These are phyloP conservation scores for Brassica hybrid DNA, from an alignment of 441 rosid species.

Conservation along the genomic window DNA sequence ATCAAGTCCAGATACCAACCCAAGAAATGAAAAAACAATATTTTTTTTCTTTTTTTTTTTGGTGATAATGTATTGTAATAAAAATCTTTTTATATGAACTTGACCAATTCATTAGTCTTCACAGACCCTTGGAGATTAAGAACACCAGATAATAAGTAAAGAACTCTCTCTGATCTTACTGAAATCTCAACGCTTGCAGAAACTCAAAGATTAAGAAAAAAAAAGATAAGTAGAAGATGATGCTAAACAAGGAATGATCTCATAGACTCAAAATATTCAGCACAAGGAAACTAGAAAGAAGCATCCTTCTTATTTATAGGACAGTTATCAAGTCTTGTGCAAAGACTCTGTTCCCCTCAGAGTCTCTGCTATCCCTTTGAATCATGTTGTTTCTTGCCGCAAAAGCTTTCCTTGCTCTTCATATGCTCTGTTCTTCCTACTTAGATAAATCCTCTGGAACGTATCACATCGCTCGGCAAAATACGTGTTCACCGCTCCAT, in stretches of 20 bases:
- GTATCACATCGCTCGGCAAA: constrained; percentile 60
- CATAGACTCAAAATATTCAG: too few species aligned
- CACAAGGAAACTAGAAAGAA: background rate
- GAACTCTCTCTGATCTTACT: too few species aligned
- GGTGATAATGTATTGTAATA: constrained; percentile 75
- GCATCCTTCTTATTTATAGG: background rate
- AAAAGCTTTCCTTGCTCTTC: background rate
- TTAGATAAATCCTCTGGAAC: too few species aligned
- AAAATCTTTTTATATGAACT: constrained; percentile 61
- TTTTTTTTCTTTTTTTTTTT: constrained; percentile 32
- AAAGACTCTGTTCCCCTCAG: background rate
- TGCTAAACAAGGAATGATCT: background rate
- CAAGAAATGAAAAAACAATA: constrained; percentile 27
- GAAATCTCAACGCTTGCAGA: too few species aligned
- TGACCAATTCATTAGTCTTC: constrained; percentile 70
- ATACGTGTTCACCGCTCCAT: too few species aligned
- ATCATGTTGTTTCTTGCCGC: background rate
- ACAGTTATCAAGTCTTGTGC: background rate
- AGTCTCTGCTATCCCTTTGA: background rate
- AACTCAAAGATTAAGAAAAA: too few species aligned
- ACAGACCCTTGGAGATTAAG: constrained; percentile 92
- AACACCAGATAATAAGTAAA: constrained; percentile 54
- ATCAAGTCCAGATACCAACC: constrained; percentile 55
- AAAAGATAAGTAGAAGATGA: background rate
- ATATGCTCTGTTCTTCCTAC: background rate